phyloP scores from a whole-genome alignment of 2,329 filamentous ascomycete species.

The Neofusicoccum umdonicola region DNA sequence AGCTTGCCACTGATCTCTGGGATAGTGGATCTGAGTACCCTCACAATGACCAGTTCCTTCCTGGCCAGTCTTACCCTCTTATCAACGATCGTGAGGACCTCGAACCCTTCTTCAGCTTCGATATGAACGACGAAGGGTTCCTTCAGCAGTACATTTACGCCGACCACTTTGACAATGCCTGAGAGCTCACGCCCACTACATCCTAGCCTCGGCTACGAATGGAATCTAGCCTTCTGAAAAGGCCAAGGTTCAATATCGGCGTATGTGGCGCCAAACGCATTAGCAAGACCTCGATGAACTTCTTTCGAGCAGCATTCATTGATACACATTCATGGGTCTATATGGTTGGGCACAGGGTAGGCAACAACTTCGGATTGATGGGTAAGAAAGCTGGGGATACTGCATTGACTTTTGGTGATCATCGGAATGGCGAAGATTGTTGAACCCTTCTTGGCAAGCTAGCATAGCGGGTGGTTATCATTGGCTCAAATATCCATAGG shows the following conservation, averaged over 20 bases:
- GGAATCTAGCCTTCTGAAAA: neutral
- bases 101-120: neutral
- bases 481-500: neutral
- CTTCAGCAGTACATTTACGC: too few relatives aligned
- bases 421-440: neutral
- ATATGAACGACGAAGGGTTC: neutral
- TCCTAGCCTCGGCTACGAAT: neutral
- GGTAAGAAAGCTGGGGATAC: too few relatives aligned
- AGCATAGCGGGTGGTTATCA: neutral
- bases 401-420: neutral
- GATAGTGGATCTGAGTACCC: neutral
- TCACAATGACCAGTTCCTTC: neutral
- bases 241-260: too few relatives aligned
- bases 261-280: too few relatives aligned
- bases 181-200: neutral
- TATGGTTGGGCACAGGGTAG: too few relatives aligned
- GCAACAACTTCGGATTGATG: too few relatives aligned
- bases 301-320: too few relatives aligned
- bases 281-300: too few relatives aligned
- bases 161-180: neutral
- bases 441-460: neutral
- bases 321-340: too few relatives aligned
- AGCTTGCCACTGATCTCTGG: neutral
- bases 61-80: neutral
- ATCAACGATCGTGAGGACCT: neutral